Evolutionary conservation across 2,329 filamentous ascomycete species (phyloP).

Genomic region (Cercospora sp.): DNA sequence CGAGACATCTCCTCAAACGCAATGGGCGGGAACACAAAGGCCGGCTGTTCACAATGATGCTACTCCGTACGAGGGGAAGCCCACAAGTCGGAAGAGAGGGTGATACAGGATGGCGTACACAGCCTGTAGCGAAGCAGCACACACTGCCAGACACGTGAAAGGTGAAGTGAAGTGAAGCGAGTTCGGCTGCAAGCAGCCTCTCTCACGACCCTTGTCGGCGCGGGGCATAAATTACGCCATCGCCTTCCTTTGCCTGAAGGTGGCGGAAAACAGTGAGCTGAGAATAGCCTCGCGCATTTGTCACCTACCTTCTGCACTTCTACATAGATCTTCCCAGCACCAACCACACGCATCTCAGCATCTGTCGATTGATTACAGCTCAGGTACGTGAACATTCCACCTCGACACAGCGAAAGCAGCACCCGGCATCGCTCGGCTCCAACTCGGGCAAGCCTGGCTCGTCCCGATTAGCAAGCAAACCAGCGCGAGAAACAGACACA

Average conservation of each 20-base stretch:
- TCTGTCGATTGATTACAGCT: background rate
- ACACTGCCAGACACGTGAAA: background rate
- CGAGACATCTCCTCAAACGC: background rate
- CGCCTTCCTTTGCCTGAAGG: background rate
- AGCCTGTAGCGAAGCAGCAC: background rate
- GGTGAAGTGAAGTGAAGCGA: background rate
- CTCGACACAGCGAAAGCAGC: background rate
- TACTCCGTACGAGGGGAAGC: background rate
- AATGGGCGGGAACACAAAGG: background rate
- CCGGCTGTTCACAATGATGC: background rate
- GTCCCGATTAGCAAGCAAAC: constrained; percentile 1
- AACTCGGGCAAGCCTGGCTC: background rate
- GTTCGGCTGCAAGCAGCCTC: background rate
- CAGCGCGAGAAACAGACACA: background rate
- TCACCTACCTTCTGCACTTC: background rate
- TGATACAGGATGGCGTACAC: background rate
- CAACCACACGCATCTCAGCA: background rate
- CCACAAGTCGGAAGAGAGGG: background rate
- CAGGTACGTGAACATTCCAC: constrained; percentile 1
- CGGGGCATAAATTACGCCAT: constrained; percentile 1
- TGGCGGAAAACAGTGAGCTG: background rate
- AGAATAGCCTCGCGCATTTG: background rate
- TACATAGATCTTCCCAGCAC: background rate
- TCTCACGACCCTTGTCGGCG: background rate
- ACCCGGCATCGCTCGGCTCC: constrained; percentile 1